Conservation (phyloP, 441 rosid genomes). For the Gossypium lobatum region DNA sequence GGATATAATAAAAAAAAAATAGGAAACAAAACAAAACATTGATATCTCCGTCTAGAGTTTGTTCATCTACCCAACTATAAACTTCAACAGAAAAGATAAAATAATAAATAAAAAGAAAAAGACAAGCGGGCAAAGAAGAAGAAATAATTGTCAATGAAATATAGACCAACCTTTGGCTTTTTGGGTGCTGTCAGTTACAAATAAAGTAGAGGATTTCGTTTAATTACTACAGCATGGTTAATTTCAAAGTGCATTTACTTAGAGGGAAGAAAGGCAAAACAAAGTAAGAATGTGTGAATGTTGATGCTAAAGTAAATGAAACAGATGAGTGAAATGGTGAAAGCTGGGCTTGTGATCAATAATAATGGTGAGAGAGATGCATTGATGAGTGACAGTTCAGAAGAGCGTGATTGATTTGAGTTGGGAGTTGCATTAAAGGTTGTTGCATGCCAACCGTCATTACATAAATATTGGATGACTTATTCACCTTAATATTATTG, state of each 20-base stretch:
- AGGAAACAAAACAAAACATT: conserved; percentile 15
- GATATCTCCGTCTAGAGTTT: conserved; percentile 44
- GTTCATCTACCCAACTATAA: conserved; percentile 55
- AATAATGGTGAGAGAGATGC: background rate
- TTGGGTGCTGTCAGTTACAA: conserved; percentile 25
- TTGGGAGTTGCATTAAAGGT: conserved; percentile 23
- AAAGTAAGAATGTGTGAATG: no score
- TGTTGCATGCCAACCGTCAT: conserved; percentile 26
- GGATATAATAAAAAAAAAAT: conserved; percentile 1
- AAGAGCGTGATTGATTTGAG: background rate
- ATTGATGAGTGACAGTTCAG: conserved; percentile 22
- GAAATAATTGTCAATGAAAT: conserved; percentile 15
- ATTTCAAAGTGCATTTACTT: no score
- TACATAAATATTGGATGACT: conserved; percentile 33
- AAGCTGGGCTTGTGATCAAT: background rate
- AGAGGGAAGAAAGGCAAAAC: no score
- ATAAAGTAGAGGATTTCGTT: no score
- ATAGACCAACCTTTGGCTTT: conserved; percentile 19
- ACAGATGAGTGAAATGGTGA: conserved; percentile 9
- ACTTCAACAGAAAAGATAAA: background rate
- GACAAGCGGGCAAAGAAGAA: no score
- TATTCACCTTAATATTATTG: no score
- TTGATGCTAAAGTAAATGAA: background rate
- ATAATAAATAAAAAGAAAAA: background rate
- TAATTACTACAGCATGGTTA: no score